phyloP scores from a whole-genome alignment of 1,284 basidiomycete species.

The Rhodotorula sp. region DNA sequence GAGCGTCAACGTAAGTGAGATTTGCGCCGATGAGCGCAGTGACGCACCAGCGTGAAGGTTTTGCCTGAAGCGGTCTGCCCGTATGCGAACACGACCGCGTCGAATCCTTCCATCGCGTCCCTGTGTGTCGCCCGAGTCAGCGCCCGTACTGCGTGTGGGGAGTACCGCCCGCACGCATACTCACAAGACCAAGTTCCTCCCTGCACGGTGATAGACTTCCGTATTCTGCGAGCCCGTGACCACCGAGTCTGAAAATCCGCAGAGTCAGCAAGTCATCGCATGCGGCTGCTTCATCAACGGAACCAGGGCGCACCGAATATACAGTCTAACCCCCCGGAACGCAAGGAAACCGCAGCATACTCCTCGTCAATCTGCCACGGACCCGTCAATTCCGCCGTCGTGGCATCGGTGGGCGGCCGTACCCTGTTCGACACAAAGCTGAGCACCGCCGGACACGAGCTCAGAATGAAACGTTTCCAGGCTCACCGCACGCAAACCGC shows the following conservation, averaged over 20 bases:
- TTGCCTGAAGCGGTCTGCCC: conserved; percentile 85
- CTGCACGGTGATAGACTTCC: conserved; percentile 77
- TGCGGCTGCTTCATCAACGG: neutral
- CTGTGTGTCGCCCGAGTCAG: conserved; percentile 50
- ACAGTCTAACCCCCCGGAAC: conserved; percentile 56
- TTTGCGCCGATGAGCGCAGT: neutral
- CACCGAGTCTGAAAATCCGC: conserved; percentile 59
- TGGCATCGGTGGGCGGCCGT: conserved; percentile 36
- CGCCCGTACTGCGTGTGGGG: conserved; percentile 45
- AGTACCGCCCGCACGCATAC: conserved; percentile 28
- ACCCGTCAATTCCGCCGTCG: conserved; percentile 23
- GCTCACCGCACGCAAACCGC: neutral
- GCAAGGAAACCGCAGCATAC: conserved; percentile 23
- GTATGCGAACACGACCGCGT: conserved; percentile 90
- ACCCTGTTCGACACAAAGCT: conserved; percentile 13
- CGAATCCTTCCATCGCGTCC: conserved; percentile 85
- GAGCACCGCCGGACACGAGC: too few species aligned
- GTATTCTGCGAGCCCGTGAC: conserved; percentile 80
- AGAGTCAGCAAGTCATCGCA: neutral
- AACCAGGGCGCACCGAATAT: conserved; percentile 53
- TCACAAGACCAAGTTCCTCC: conserved; percentile 73
- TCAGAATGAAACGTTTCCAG: neutral
- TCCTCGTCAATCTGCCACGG: conserved; percentile 34
- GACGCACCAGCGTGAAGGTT: conserved; percentile 76
- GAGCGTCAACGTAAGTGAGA: conserved; percentile 12